Conservation (phyloP, 306 rosid species). For the Citrullus colocynthis region DNA sequence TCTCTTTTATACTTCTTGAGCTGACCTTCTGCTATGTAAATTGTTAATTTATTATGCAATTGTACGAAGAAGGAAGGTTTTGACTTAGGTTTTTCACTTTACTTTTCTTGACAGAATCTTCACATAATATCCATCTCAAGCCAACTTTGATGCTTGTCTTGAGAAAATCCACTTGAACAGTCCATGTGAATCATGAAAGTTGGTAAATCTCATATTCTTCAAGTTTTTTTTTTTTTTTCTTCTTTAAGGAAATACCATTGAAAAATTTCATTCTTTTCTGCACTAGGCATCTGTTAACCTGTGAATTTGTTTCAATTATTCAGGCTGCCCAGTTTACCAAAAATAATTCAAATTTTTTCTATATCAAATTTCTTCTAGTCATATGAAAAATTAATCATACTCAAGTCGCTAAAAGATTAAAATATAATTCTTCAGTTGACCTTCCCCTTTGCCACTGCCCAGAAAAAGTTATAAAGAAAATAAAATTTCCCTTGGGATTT, state of each 20-base stretch:
- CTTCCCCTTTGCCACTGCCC: background rate
- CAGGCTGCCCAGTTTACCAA: background rate
- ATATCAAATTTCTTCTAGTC: background rate
- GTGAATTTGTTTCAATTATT: background rate
- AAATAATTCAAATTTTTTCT: background rate
- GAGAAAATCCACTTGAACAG: background rate
- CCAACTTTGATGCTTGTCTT: background rate
- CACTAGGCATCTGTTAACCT: background rate
- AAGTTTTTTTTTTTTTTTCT: background rate
- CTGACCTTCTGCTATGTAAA: background rate
- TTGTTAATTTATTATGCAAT: background rate
- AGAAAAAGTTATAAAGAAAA: background rate
- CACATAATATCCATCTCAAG: background rate
- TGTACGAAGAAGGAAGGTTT: background rate
- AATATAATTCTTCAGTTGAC: background rate
- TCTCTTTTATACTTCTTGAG: background rate
- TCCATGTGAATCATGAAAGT: conserved; percentile 55
- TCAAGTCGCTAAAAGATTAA: background rate
- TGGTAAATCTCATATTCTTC: conserved; percentile 29
- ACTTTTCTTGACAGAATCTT: background rate
- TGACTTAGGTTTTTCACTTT: background rate
- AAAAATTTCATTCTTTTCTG: background rate
- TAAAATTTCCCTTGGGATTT: background rate
- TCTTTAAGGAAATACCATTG: background rate
- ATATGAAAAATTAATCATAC: background rate